Conservation (phyloP, 306 rosid species). For the Rubus parviflorus region DNA sequence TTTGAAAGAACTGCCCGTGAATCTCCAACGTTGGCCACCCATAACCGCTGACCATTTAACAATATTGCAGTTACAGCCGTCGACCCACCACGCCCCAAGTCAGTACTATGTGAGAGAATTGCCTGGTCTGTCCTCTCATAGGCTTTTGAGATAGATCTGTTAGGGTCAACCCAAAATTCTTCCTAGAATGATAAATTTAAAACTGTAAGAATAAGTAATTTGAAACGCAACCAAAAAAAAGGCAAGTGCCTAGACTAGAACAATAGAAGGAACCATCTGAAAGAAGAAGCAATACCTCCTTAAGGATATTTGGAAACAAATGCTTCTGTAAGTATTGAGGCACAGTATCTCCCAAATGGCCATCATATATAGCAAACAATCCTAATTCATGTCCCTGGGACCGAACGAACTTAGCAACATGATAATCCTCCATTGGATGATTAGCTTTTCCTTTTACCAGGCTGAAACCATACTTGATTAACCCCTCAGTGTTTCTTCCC, state of each 20-base stretch:
- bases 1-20: slow-evolving; percentile 88
- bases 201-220: slow-evolving; percentile 22
- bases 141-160: slow-evolving; percentile 74
- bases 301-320: slow-evolving; percentile 70
- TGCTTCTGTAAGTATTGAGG: slow-evolving; percentile 89
- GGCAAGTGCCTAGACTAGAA: slow-evolving; percentile 3
- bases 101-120: slow-evolving; percentile 85
- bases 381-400: slow-evolving; percentile 70
- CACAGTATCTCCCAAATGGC: slow-evolving; percentile 84
- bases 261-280: slow-evolving; percentile 15
- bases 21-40: slow-evolving; percentile 92
- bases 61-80: slow-evolving; percentile 96
- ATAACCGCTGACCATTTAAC: slow-evolving; percentile 60
- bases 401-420: slow-evolving; percentile 82
- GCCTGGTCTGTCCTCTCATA: slow-evolving; percentile 86
- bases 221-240: not conserved
- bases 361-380: slow-evolving; percentile 90
- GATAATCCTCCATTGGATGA: slow-evolving; percentile 99
- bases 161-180: slow-evolving; percentile 82
- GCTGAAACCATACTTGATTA: slow-evolving; percentile 79
- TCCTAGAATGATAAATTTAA: slow-evolving; percentile 47
- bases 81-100: slow-evolving; percentile 94
- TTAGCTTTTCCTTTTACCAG: slow-evolving; percentile 89
- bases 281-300: slow-evolving; percentile 54
- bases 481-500: slow-evolving; percentile 70